Base-by-base conservation (phyloP, 1,139 yeast species). In the Suhomyces taliae region DNA sequence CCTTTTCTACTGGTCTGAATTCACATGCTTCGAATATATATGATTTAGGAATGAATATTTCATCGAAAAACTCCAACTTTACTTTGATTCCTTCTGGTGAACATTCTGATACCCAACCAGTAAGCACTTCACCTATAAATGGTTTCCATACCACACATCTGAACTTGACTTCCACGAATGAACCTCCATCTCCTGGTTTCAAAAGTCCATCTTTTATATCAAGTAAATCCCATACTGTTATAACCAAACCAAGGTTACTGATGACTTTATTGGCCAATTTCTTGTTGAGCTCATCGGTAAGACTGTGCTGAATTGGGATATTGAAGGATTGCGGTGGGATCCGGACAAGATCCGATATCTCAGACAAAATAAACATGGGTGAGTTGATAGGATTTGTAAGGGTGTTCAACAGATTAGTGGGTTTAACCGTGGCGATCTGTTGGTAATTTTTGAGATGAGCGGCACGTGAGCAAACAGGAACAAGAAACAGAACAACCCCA, bases 151-250 rank as follows among this genome's bases (percentile, higher is more conserved):
- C 86, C 15, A 91, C 74, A 43, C 87, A 74, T 45, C 97, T 70
- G 61, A 90, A 89, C 47, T 73, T 78, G 14, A 87, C 88, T 52
- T 85, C 87, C 39, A 90, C 84, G 58, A 78, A 91, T 2, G 93
- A 79, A 1, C 93, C 90, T 7, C 99, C 99, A 65, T 93, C 98
- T n/a, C 99, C 98, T 2, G 97, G 96, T 58, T 85, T 86, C 53
- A 93, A 75, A 51, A 89, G 74, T 2, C 98, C 99, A 58, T 93
- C 98, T 46, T 88, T 88, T 38, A 87, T 83, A 31, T 80, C 80
- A 48, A 85, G 70, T 6, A 95, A 65, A 62, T 95, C 99, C 83
- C 93, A 93, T 27, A 91, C 76, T 6, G 95, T 78, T 27, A 95
- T 72, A 41, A 90, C 91, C 8, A 95, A 76, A 0, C 99, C 99